Percentiles rank a stretch among this genome's conserved stretches.
These are phyloP conservation scores for Naumovozyma castellii DNA, from an alignment of 805 yeast species.

Conservation along the genomic window DNA sequence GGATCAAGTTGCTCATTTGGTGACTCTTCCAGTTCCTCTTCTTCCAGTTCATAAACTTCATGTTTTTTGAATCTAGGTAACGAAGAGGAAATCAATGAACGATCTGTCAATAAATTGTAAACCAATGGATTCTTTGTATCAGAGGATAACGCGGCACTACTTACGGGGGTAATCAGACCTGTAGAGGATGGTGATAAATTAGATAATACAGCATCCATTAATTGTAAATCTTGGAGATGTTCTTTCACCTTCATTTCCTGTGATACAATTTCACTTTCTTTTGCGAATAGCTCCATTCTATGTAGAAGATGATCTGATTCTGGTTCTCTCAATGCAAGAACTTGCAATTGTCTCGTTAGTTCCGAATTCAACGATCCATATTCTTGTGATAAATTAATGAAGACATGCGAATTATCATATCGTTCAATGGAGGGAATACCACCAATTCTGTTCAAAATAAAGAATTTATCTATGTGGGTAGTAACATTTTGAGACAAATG, in stretches of 20 bases:
- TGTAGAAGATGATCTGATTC: constrained; percentile 13
- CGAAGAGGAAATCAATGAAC: constrained; percentile 85
- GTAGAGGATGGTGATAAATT: constrained; percentile 49
- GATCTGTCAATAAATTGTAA: constrained; percentile 81
- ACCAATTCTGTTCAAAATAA: constrained; percentile 72
- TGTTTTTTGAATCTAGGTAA: constrained; percentile 50
- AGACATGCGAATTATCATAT: constrained; percentile 73
- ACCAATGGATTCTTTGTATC: constrained; percentile 67
- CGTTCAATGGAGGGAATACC: constrained; percentile 88
- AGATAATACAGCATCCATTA: constrained; percentile 49
- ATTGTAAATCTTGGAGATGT: constrained; percentile 58
- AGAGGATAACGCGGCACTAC: constrained; percentile 46
- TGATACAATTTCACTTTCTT: constrained; percentile 12
- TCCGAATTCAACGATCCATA: constrained; percentile 18
- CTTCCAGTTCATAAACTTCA: constrained; percentile 4
- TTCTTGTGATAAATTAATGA: constrained; percentile 78
- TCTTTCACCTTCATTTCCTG: constrained; percentile 25
- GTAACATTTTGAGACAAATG: constrained; percentile 31
- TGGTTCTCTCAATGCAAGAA: constrained; percentile 8
- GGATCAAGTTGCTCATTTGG: constrained; percentile 7
- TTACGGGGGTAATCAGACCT: constrained; percentile 81
- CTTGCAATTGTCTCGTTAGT: constrained; percentile 5
- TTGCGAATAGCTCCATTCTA: constrained; percentile 11
- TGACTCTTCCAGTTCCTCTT: constrained; percentile 7
- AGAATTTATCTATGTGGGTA: constrained; percentile 58